Evolutionary conservation across 1,284 basidiomycete species (phyloP).

Genomic region (Leccinum pachyderme): DNA sequence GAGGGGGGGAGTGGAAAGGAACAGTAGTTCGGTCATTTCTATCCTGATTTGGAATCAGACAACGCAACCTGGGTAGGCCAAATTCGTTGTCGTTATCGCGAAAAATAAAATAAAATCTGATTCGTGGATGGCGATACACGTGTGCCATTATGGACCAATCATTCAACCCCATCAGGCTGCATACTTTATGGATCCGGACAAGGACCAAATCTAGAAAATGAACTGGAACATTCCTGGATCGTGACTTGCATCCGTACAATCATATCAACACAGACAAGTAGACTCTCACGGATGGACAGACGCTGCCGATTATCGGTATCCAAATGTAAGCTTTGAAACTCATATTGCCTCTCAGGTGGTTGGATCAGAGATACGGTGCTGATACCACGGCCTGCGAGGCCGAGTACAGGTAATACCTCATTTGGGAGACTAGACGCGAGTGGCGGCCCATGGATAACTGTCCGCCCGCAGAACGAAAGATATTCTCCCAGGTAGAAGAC

Average conservation of each 20-base stretch:
- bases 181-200: slow-evolving; percentile 19
- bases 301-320: slow-evolving; percentile 20
- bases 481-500: slow-evolving; percentile 1
- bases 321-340: slow-evolving; percentile 24
- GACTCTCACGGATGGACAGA: slow-evolving; percentile 31
- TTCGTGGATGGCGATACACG: slow-evolving; percentile 26
- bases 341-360: slow-evolving; percentile 20
- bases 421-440: slow-evolving; percentile 3
- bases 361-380: slow-evolving; percentile 21
- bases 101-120: slow-evolving; percentile 1
- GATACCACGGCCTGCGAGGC: slow-evolving; percentile 20
- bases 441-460: slow-evolving; percentile 3
- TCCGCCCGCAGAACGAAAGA: slow-evolving; percentile 1
- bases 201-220: slow-evolving; percentile 24
- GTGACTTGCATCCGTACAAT: slow-evolving; percentile 27
- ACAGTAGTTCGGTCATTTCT: slow-evolving; percentile 14
- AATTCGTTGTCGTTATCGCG: slow-evolving; percentile 4
- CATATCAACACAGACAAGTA: slow-evolving; percentile 20
- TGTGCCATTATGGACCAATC: slow-evolving; percentile 14
- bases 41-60: slow-evolving; percentile 18
- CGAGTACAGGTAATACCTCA: slow-evolving; percentile 6
- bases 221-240: slow-evolving; percentile 27
- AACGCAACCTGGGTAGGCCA: slow-evolving; percentile 10
- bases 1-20: background rate
- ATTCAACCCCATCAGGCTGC: slow-evolving; percentile 10